Conservation (phyloP, 352 stramenopile species). For the Globisporangium polare region DNA sequence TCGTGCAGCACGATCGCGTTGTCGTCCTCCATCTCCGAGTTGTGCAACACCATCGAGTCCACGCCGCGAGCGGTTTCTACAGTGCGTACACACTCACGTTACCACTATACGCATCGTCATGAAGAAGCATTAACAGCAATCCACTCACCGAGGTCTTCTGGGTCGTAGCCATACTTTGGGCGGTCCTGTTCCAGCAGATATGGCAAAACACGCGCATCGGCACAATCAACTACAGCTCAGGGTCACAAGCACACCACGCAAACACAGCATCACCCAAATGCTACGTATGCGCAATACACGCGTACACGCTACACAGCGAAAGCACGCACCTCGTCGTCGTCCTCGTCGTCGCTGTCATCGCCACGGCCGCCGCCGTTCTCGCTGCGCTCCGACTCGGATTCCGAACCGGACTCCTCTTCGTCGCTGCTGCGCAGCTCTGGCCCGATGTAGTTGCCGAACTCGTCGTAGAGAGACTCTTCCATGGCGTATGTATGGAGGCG, state of each 20-base stretch:
- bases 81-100: not conserved
- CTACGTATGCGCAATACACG: not conserved
- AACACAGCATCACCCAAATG: not conserved
- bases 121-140: not conserved
- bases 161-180: constrained; percentile 15
- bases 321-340: constrained; percentile 18
- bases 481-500: constrained; percentile 28
- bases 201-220: too few species aligned
- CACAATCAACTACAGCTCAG: too few species aligned
- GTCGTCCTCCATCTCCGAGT: constrained; percentile 57
- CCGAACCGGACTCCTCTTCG: constrained; percentile 52
- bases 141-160: constrained; percentile 15
- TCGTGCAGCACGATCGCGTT: constrained; percentile 98
- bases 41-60: constrained; percentile 46
- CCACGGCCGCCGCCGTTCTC: constrained; percentile 4
- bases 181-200: constrained; percentile 9
- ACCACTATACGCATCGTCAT: not conserved
- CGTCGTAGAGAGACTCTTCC: constrained; percentile 98
- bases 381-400: constrained; percentile 42
- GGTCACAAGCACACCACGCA: not conserved
- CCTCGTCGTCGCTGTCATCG: constrained; percentile 49
- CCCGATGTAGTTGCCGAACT: constrained; percentile 99
- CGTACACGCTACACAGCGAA: not conserved
- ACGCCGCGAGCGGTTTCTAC: constrained; percentile 29
- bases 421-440: constrained; percentile 91